Base-by-base conservation (phyloP, 2,329 filamentous ascomycete genomes). In the Davidsoniella neocaledoniae region DNA sequence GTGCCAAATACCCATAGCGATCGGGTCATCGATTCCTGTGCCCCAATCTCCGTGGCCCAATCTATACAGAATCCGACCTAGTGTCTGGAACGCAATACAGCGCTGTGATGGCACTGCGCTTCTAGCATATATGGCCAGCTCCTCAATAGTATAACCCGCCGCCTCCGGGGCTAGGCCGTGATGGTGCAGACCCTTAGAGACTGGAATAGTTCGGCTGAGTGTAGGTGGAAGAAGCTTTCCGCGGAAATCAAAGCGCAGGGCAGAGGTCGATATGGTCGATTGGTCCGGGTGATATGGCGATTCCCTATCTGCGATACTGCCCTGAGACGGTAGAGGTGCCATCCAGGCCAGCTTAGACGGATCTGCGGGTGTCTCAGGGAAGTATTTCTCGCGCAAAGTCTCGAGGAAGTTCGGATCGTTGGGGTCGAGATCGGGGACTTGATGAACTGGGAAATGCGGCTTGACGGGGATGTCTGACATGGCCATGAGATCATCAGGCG, bases 131-230 rank as follows among this genome's bases (percentile, higher is more conserved):
- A 82, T 77, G 1, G 86, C 81, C 1, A 98, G 71, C 64, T 98
- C 91, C 0, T 79, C 77, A 26, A 98, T 76, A 0, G 91, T 96
- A 64, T 98, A 98, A 0, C 91, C 91, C 0, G 91, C 91, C 1
- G 88, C 86, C 63, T 94, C 86, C 14, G 91, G 91, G 1, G 90
- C 88, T 52, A 88, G 79, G 55, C 83, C 87, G 62, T 98, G 91
- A 63, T 98, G 90, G 63, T 98, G 91, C 12, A 98, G 72, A 0
- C 91, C 91, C 53, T 81, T 76, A 10, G 78, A 80, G 1, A 77
- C 77, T 4, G 90, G 84, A 23, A 96, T 79, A 2, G 75, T 70
- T 50, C 87, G 73, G 23, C 86, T 79, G 33, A 78, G 74, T 45
- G 77, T 73, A 0, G 91, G 91, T 0, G 90, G 78, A 10, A 98